These are phyloP conservation scores for Telfairia occidentalis DNA, from an alignment of 331 rosid species.

Conservation along the genomic window DNA sequence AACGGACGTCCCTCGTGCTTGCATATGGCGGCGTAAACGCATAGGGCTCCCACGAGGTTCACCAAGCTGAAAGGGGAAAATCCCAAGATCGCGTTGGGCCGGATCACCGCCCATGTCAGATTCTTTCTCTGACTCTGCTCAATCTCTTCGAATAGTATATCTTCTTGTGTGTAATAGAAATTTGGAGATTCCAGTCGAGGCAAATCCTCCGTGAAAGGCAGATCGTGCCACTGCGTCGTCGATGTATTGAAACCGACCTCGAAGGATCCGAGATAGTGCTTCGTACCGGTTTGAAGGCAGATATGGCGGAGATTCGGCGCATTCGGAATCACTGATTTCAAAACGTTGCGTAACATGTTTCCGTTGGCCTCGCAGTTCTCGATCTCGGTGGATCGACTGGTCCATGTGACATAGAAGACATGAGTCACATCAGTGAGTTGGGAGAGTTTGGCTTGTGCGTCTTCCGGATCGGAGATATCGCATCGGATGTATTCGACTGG, in stretches of 20 bases:
- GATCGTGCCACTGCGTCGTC: slow-evolving; percentile 20
- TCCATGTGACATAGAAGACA: slow-evolving; percentile 51
- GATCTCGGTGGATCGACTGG: slow-evolving; percentile 29
- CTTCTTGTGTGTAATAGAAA: slow-evolving; percentile 51
- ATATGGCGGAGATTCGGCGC: slow-evolving; percentile 52
- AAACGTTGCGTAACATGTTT: slow-evolving; percentile 41
- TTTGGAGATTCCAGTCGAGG: slow-evolving; percentile 42
- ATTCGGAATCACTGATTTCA: slow-evolving; percentile 33
- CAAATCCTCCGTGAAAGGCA: slow-evolving; percentile 50
- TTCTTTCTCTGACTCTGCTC: slow-evolving; percentile 20
- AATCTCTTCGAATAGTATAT: slow-evolving; percentile 36
- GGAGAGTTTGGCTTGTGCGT: slow-evolving; percentile 42
- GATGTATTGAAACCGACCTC: slow-evolving; percentile 20
- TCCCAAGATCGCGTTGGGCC: slow-evolving; percentile 41
- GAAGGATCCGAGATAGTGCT: slow-evolving; percentile 40
- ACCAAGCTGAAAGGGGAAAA: slow-evolving; percentile 50
- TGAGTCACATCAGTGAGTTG: slow-evolving; percentile 42
- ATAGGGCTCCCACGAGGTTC: slow-evolving; percentile 37
- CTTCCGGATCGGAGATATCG: slow-evolving; percentile 43
- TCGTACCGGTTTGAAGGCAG: slow-evolving; percentile 44
- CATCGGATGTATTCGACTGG: slow-evolving; percentile 54
- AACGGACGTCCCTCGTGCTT: slow-evolving; percentile 43
- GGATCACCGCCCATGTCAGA: slow-evolving; percentile 44
- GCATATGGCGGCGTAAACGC: slow-evolving; percentile 47
- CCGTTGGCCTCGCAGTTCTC: slow-evolving; percentile 50